Conservation (phyloP, 2,329 filamentous ascomycete genomes). For the Macrophomina pseudophaseolina region DNA sequence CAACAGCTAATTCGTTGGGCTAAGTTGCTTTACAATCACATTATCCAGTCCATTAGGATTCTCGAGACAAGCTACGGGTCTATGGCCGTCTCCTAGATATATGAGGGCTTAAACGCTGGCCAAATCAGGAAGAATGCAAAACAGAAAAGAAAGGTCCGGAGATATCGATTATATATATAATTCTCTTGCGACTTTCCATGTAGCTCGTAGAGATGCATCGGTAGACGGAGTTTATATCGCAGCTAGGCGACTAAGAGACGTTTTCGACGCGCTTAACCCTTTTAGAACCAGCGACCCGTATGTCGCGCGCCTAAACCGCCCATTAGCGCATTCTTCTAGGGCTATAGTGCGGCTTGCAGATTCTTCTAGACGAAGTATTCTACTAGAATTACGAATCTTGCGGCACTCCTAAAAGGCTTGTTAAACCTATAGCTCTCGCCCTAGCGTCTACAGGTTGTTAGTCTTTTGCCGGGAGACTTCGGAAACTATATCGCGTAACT, state of each 20-base stretch:
- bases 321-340: neutral
- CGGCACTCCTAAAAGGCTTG: neutral
- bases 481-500: neutral
- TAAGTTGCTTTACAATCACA: neutral
- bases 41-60: neutral
- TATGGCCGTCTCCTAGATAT: neutral
- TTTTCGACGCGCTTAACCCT: neutral
- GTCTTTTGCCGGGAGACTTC: neutral
- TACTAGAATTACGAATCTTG: neutral
- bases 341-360: neutral
- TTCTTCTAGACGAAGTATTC: neutral
- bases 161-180: neutral
- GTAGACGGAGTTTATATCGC: neutral
- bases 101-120: neutral
- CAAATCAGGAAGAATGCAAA: conserved; percentile 1
- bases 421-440: neutral
- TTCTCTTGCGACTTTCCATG: neutral
- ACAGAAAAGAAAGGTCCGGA: neutral
- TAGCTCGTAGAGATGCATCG: neutral
- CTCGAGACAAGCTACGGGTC: neutral
- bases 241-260: neutral
- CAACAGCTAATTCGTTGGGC: neutral
- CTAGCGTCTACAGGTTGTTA: neutral
- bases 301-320: neutral
- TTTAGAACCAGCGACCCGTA: neutral